These are phyloP conservation scores for Volvox carteri DNA, from an alignment of 163 green algal species.

Conservation along the genomic window DNA sequence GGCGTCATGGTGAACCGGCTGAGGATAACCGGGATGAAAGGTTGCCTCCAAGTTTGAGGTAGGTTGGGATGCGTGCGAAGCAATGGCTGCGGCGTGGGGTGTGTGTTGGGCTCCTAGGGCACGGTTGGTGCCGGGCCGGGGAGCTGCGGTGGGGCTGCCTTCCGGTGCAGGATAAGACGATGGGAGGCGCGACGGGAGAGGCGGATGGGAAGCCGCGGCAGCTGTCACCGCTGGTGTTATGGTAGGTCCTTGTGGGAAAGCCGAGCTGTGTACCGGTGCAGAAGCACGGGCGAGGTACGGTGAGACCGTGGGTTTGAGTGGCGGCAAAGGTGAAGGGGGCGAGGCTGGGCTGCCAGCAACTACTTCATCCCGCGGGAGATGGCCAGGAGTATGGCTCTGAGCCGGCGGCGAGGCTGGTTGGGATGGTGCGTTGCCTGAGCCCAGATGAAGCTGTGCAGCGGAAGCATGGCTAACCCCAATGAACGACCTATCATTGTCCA, in stretches of 20 bases:
- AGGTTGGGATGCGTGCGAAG: neutral
- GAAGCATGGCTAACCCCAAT: neutral
- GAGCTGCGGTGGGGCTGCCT: neutral
- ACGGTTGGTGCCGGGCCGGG: neutral
- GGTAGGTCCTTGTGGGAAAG: neutral
- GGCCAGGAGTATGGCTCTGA: neutral
- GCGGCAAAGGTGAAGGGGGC: conserved; percentile 6
- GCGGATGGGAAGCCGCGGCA: neutral
- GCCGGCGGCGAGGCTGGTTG: neutral
- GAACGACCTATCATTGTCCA: neutral
- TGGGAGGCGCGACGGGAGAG: neutral
- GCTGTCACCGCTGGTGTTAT: neutral
- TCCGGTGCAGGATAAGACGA: neutral
- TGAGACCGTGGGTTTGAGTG: conserved; percentile 29
- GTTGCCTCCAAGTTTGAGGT: neutral
- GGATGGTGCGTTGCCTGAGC: neutral
- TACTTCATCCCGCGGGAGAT: neutral
- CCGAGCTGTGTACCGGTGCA: neutral
- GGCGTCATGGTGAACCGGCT: neutral
- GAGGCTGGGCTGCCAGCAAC: conserved; percentile 13
- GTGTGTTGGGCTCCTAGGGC: neutral
- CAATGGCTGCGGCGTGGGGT: neutral
- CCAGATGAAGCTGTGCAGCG: neutral
- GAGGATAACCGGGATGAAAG: neutral
- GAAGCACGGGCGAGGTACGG: neutral